These are phyloP conservation scores for Colletotrichum filicis DNA, from an alignment of 2,329 filamentous ascomycete genomes.

Conservation along the genomic window DNA sequence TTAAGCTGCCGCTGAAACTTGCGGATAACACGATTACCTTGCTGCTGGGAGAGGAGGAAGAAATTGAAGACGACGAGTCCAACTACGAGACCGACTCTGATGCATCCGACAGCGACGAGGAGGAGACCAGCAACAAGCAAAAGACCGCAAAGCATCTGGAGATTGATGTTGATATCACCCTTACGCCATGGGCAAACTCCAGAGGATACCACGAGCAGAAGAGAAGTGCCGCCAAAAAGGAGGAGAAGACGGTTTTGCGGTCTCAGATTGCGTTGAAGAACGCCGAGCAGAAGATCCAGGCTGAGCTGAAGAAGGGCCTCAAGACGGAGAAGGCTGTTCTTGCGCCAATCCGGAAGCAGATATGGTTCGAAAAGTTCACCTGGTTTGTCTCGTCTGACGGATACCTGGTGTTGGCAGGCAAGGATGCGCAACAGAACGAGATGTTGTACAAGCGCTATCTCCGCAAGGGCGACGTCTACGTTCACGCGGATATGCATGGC, in stretches of 20 bases:
- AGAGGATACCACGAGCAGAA: constrained; percentile 92
- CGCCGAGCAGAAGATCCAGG: constrained; percentile 87
- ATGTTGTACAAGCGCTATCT: constrained; percentile 89
- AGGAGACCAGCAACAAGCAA: constrained; percentile 48
- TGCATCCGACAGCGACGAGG: constrained; percentile 65
- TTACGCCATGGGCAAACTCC: constrained; percentile 90
- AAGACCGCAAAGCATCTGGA: constrained; percentile 65
- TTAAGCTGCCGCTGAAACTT: constrained; percentile 87
- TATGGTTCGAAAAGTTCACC: constrained; percentile 98
- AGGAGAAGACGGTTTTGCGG: constrained; percentile 86
- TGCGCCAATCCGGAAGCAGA: constrained; percentile 81
- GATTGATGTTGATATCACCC: constrained; percentile 85
- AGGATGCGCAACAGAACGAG: constrained; percentile 90
- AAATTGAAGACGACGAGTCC: constrained; percentile 70
- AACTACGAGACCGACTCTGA: constrained; percentile 74
- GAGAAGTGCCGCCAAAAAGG: constrained; percentile 84
- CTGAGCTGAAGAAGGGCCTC: constrained; percentile 86
- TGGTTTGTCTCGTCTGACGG: constrained; percentile 98
- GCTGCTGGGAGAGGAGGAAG: constrained; percentile 76
- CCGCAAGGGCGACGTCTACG: constrained; percentile 89
- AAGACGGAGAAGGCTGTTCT: constrained; percentile 93
- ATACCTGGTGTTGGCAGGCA: constrained; percentile 89
- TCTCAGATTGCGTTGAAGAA: constrained; percentile 87
- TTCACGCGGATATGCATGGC: constrained; percentile 89
- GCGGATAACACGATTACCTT: constrained; percentile 91